A percentile compares a stretch with the other conserved stretches of the same genome.
phyloP scores from a whole-genome alignment of 2,329 filamentous ascomycete genomes.

The Talaromyces atroroseus region DNA sequence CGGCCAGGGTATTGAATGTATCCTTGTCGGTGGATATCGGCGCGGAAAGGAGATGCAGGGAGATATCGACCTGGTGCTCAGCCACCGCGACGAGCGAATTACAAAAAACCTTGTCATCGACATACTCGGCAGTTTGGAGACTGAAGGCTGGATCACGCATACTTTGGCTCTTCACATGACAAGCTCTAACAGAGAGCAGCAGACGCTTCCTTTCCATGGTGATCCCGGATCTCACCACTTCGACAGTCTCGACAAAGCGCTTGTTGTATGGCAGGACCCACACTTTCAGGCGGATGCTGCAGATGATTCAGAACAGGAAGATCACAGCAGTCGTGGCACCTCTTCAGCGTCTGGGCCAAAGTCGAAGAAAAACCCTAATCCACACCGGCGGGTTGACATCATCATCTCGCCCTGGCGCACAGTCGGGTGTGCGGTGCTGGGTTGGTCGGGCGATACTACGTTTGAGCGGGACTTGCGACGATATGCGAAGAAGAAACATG shows the following conservation, averaged over 20 bases:
- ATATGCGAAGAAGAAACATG: conserved; percentile 67
- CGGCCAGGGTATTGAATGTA: conserved; percentile 47
- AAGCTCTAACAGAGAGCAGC: conserved; percentile 68
- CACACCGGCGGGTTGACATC: conserved; percentile 84
- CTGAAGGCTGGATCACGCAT: conserved; percentile 69
- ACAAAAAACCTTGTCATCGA: conserved; percentile 67
- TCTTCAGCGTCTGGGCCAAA: conserved; percentile 18
- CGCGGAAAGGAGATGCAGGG: conserved; percentile 68
- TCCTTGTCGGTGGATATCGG: conserved; percentile 75
- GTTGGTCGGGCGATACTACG: conserved; percentile 84
- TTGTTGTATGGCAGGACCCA: conserved; percentile 86
- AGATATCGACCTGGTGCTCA: conserved; percentile 82
- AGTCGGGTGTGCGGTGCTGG: conserved; percentile 77
- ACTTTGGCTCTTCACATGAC: conserved; percentile 65
- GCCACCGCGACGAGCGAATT: conserved; percentile 64
- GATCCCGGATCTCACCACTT: conserved; percentile 58
- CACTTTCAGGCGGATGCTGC: conserved; percentile 32
- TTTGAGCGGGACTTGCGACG: conserved; percentile 80
- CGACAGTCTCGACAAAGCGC: conserved; percentile 82
- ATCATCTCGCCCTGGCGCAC: conserved; percentile 86
- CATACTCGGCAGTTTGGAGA: conserved; percentile 67
- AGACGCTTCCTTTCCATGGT: conserved; percentile 51
- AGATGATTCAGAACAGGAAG: background rate
- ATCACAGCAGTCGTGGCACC: too few species aligned
- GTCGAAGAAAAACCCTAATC: conserved; percentile 57